Evolutionary conservation across 495 filamentous ascomycete genomes (phyloP).

Genomic region (Neurospora terricola): DNA sequence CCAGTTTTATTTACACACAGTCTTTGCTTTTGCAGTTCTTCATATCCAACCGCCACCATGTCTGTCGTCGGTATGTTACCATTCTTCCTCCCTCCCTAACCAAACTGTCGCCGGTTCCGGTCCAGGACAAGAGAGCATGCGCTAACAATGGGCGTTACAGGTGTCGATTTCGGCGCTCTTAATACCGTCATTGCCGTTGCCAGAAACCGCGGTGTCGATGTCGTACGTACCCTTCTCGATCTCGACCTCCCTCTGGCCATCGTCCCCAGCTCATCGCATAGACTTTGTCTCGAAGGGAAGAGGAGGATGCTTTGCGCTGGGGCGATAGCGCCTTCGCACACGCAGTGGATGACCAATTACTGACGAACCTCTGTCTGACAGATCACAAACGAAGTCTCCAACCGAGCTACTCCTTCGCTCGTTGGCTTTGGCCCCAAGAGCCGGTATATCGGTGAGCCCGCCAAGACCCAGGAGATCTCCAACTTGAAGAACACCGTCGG

Average conservation of each 20-base stretch:
- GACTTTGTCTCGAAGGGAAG: neutral
- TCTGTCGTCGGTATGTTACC: constrained; percentile 34
- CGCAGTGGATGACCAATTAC: neutral
- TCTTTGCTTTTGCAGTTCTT: constrained; percentile 5
- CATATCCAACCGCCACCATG: constrained; percentile 31
- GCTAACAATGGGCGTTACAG: constrained; percentile 20
- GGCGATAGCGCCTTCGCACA: neutral
- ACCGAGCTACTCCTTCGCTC: constrained; percentile 92
- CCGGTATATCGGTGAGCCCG: constrained; percentile 86
- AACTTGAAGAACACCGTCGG: constrained; percentile 98
- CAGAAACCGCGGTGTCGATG: constrained; percentile 96
- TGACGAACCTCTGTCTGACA: constrained; percentile 22
- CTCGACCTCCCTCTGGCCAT: neutral
- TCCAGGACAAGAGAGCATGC: neutral
- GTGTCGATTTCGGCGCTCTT: constrained; percentile 92
- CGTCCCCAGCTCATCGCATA: neutral
- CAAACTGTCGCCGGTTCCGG: neutral
- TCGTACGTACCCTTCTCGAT: constrained; percentile 56
- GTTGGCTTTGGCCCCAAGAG: constrained; percentile 91
- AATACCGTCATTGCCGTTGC: constrained; percentile 97
- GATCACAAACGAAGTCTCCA: constrained; percentile 99
- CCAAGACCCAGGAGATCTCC: constrained; percentile 98
- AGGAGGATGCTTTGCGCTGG: neutral
- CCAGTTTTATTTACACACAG: constrained; percentile 20
- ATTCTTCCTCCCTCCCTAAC: neutral